These are phyloP conservation scores for Metarhizium robertsii DNA, from an alignment of 2,329 filamentous ascomycete species.

Conservation along the genomic window DNA sequence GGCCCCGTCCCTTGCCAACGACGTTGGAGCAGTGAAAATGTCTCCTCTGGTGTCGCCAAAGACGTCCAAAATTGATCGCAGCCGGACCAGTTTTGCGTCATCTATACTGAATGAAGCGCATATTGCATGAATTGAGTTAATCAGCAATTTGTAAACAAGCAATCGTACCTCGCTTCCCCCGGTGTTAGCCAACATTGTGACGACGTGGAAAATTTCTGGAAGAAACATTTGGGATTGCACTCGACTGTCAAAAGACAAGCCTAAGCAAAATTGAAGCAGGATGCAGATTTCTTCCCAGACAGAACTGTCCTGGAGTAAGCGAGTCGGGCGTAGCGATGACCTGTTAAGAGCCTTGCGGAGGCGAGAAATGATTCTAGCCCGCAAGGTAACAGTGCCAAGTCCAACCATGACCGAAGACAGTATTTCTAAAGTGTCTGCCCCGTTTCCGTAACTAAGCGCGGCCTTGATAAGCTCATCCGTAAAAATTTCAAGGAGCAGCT, in stretches of 20 bases:
- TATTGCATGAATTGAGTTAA: constrained; percentile 59
- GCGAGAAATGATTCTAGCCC: constrained; percentile 55
- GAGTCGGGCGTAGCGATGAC: constrained; percentile 57
- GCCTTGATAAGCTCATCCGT: constrained; percentile 57
- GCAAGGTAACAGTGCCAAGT: constrained; percentile 55
- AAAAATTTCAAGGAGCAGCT: constrained; percentile 56
- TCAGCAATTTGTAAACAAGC: constrained; percentile 52
- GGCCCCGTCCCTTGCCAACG: constrained; percentile 39
- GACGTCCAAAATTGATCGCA: constrained; percentile 46
- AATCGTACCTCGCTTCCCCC: constrained; percentile 47
- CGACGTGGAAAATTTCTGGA: constrained; percentile 60
- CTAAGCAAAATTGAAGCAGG: constrained; percentile 55
- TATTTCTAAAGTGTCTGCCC: constrained; percentile 50
- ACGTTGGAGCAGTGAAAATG: constrained; percentile 41
- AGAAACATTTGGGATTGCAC: constrained; percentile 59
- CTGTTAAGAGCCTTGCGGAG: constrained; percentile 59
- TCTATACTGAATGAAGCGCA: constrained; percentile 57
- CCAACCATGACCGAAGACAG: constrained; percentile 54
- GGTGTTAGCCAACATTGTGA: constrained; percentile 62
- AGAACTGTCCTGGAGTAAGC: constrained; percentile 54
- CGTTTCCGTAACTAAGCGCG: constrained; percentile 46
- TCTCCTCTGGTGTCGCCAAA: constrained; percentile 52
- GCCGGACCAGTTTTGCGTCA: constrained; percentile 46
- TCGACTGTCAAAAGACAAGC: constrained; percentile 58
- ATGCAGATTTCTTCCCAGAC: constrained; percentile 64